These are phyloP conservation scores for Penicillium italicum DNA, from an alignment of 2,329 filamentous ascomycete species.

Conservation along the genomic window DNA sequence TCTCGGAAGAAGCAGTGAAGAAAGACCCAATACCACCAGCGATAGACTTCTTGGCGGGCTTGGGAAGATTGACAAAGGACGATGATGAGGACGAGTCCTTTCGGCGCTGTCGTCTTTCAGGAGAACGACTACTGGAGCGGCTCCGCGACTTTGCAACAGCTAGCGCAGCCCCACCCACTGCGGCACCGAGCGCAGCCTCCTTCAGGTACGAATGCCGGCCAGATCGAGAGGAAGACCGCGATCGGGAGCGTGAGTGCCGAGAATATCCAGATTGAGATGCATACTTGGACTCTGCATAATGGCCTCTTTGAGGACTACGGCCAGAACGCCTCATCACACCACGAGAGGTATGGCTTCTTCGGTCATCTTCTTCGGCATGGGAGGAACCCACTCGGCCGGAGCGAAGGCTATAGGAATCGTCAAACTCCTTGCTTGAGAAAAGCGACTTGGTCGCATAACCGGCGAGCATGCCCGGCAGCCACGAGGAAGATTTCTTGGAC, in stretches of 20 bases:
- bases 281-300: slow-evolving; percentile 28
- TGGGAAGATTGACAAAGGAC: slow-evolving; percentile 65
- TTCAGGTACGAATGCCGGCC: slow-evolving; percentile 29
- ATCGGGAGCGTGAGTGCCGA: slow-evolving; percentile 42
- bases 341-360: slow-evolving; percentile 46
- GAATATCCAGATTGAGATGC: slow-evolving; percentile 19
- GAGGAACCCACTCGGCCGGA: slow-evolving; percentile 45
- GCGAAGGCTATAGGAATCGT: slow-evolving; percentile 59
- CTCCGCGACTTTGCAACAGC: slow-evolving; percentile 26
- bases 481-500: slow-evolving; percentile 45
- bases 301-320: slow-evolving; percentile 35
- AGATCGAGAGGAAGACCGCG: slow-evolving; percentile 37
- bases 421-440: slow-evolving; percentile 53
- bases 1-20: slow-evolving; percentile 60
- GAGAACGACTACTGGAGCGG: slow-evolving; percentile 36
- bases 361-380: slow-evolving; percentile 30
- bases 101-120: slow-evolving; percentile 28
- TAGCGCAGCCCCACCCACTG: slow-evolving; percentile 29
- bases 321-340: slow-evolving; percentile 34
- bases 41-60: slow-evolving; percentile 48
- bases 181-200: slow-evolving; percentile 39
- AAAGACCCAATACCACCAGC: slow-evolving; percentile 59
- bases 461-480: slow-evolving; percentile 54
- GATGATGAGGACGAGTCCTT: slow-evolving; percentile 53
- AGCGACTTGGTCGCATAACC: slow-evolving; percentile 55